Percentiles rank a stretch among this genome's conserved stretches.
These are phyloP conservation scores for Ceriops tagal DNA, from an alignment of 345 rosid species.

Conservation along the genomic window DNA sequence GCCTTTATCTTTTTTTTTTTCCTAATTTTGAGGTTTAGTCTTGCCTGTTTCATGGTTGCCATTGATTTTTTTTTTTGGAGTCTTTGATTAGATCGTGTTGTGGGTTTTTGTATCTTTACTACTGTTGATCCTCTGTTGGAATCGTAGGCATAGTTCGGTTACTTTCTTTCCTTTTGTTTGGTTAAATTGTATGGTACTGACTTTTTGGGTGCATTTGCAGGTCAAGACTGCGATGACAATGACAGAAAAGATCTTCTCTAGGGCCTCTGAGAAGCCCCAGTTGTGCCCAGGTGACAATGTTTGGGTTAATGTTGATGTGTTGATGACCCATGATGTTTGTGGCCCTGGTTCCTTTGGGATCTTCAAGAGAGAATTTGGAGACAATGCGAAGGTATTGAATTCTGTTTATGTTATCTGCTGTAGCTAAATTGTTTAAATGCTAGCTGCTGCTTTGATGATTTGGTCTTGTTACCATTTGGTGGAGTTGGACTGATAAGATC, in stretches of 20 bases:
- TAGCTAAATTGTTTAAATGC: not conserved
- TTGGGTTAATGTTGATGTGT: constrained; percentile 84
- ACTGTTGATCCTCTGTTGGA: too few species aligned
- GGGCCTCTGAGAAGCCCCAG: constrained; percentile 67
- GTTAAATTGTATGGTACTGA: too few species aligned
- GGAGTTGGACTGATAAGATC: not conserved
- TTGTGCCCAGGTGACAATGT: constrained; percentile 87
- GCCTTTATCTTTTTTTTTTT: too few species aligned
- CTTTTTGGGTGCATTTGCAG: constrained; percentile 29
- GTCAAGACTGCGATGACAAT: constrained; percentile 91
- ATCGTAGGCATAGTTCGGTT: too few species aligned
- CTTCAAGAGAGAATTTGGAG: constrained; percentile 87
- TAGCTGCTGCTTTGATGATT: not conserved
- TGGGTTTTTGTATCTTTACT: too few species aligned
- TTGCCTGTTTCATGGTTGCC: too few species aligned
- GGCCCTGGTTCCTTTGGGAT: constrained; percentile 94
- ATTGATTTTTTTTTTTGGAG: too few species aligned
- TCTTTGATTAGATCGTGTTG: too few species aligned
- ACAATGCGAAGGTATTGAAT: constrained; percentile 66
- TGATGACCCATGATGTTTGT: constrained; percentile 98
- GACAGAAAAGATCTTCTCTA: constrained; percentile 94
- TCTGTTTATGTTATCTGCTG: not conserved
- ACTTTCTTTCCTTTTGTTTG: too few species aligned
- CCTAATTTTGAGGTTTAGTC: too few species aligned
- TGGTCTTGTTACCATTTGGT: not conserved